Percentiles rank a stretch among this genome's conserved stretches.
These are phyloP conservation scores for Auxenochlorella pyrenoidosa DNA, from an alignment of 139 green algal species.

Conservation along the genomic window DNA sequence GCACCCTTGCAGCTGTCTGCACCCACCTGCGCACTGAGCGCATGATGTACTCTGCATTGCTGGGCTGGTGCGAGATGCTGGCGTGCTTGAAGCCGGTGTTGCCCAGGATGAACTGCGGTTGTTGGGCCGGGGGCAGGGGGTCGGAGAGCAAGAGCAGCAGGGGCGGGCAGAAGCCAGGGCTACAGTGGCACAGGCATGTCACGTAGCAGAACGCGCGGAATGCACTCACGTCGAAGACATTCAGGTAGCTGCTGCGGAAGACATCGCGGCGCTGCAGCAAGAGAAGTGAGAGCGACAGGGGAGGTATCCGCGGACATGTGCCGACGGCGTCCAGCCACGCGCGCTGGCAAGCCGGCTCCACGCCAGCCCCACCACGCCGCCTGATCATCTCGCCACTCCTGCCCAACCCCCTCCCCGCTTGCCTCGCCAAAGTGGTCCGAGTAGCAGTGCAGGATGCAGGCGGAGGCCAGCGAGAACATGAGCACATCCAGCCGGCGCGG, in stretches of 20 bases:
- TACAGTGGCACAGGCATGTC: neutral
- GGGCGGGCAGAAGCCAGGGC: neutral
- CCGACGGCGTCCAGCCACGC: too few relatives aligned
- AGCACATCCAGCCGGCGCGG: slow-evolving; percentile 77
- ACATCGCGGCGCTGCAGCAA: slow-evolving; percentile 74
- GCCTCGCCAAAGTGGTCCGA: slow-evolving; percentile 27
- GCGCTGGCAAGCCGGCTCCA: too few relatives aligned
- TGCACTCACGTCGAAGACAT: slow-evolving; percentile 80
- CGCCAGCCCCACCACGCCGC: too few relatives aligned
- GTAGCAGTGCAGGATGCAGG: slow-evolving; percentile 94
- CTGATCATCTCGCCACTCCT: too few relatives aligned
- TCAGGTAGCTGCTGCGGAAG: slow-evolving; percentile 94
- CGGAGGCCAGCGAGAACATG: slow-evolving; percentile 81
- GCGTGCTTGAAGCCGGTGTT: slow-evolving; percentile 68
- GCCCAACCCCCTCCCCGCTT: neutral
- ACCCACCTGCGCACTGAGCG: neutral
- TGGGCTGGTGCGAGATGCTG: slow-evolving; percentile 72
- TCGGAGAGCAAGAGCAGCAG: neutral
- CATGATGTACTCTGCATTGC: slow-evolving; percentile 66
- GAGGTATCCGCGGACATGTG: too few relatives aligned
- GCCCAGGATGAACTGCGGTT: slow-evolving; percentile 82
- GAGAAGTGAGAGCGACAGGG: too few relatives aligned
- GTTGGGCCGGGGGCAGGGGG: neutral
- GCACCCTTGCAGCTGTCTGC: too few relatives aligned
- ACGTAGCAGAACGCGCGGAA: too few relatives aligned